Base-by-base conservation (phyloP, 257 asterid genomes). In the Thymus quinquecostatus region DNA sequence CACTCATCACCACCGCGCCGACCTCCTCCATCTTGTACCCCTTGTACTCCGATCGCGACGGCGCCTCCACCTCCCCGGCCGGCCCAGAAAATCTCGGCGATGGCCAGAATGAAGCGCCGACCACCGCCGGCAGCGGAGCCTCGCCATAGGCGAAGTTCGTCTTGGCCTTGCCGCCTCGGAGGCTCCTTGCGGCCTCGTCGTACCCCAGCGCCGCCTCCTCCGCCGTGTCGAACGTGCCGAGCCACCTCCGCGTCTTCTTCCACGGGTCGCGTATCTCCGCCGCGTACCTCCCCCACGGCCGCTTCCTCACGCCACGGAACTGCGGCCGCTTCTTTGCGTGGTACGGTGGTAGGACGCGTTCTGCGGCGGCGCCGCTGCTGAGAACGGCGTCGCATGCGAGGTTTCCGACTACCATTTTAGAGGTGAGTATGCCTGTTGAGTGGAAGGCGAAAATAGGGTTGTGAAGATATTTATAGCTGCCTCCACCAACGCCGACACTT, bases 101-200 rank as follows among this genome's bases (percentile, higher is more conserved):
- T 66, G 63, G 66, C 82, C 84, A 81, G 36, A 34, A 69, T 36
- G 75, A 67, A 21, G 61, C 75, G 38, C 32, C 58, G n/a, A 38
- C 41, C 48, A 34, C 12, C 10, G 8, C 43, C 59, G 73, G 61
- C 57, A 74, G 76, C 44, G 72, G 27, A 27, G 54, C 57, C 34
- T 36, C 81, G 10, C 69, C 71, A 67, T 70, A 70, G 3, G 14
- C 43, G 75, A 88, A 88, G 74, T 88, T 88, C 67, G 89, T 84
- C 77, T 81, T 88, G 0, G 95, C 95, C 64, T 76, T 88, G 2
- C 83, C 64, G n/a, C 92, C 95, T 7, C 92, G 88, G 49, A 88
- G 86, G 48, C 75, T 81, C 72, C 75, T 67, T 5, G 92, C 92
- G 0, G 95, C 92, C 29, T 70, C 75, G 41, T 88, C 95, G 82